A percentile compares a stretch with the other conserved stretches of the same genome.
These are phyloP conservation scores for Bipolaris sorokiniana DNA, from an alignment of 2,329 filamentous ascomycete species.

Conservation along the genomic window DNA sequence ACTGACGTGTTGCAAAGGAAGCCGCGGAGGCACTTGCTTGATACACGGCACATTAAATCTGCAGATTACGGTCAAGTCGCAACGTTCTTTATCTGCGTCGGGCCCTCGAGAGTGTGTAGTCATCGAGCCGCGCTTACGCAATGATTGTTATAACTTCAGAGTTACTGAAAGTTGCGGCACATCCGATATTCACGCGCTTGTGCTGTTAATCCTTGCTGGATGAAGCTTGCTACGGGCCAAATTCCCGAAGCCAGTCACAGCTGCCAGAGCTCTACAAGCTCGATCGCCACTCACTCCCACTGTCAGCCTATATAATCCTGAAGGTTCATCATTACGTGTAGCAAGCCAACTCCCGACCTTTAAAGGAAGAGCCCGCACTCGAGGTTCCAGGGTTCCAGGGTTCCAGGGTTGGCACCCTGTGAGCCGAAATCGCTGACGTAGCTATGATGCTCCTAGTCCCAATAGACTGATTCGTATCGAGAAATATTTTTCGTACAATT, in stretches of 20 bases:
- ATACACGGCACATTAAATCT: conserved; percentile 2
- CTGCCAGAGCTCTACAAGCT: conserved; percentile 2
- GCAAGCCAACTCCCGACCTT: background rate
- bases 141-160: conserved; percentile 1
- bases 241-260: conserved; percentile 13
- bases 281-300: background rate
- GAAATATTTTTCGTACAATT: background rate
- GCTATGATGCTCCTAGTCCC: conserved; percentile 8
- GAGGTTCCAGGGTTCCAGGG: background rate
- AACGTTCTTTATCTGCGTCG: conserved; percentile 4
- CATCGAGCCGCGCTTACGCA: conserved; percentile 1
- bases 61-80: conserved; percentile 5
- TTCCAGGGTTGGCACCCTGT: background rate
- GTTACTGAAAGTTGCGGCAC: conserved; percentile 2
- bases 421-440: conserved; percentile 10
- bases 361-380: background rate
- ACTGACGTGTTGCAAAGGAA: conserved; percentile 9
- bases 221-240: conserved; percentile 9
- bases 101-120: background rate
- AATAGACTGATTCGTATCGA: conserved; percentile 20
- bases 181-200: conserved; percentile 10
- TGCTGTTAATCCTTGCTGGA: conserved; percentile 8
- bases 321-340: conserved; percentile 2
- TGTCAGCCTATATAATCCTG: background rate
- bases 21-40: conserved; percentile 3